phyloP scores from a whole-genome alignment of 2,329 filamentous ascomycete species.

The Boeremia exigua region DNA sequence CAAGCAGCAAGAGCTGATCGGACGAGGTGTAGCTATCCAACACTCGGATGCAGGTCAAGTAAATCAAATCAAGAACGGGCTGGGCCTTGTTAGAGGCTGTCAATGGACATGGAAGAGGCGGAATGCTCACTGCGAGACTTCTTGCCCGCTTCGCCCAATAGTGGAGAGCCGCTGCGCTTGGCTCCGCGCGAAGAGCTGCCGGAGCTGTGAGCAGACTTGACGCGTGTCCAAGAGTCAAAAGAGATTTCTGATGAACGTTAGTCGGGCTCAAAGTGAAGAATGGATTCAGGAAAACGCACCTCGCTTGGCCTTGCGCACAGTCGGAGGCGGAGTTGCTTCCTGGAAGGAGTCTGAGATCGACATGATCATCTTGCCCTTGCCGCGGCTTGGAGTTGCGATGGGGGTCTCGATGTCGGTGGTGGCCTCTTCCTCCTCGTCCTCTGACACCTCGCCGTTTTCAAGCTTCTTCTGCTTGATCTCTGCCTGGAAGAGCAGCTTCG shows the following conservation, averaged over 20 bases:
- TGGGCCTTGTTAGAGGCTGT: constrained; percentile 33
- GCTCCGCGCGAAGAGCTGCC: constrained; percentile 49
- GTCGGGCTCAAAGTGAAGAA: not conserved
- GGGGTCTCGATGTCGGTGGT: constrained; percentile 59
- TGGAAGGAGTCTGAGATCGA: constrained; percentile 59
- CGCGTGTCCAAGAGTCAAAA: constrained; percentile 73
- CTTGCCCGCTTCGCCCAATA: constrained; percentile 40
- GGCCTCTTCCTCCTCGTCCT: constrained; percentile 67
- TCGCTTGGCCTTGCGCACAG: constrained; percentile 66
- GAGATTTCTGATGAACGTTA: constrained; percentile 33
- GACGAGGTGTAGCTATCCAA: not conserved
- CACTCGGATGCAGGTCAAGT: not conserved
- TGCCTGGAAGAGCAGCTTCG: constrained; percentile 72
- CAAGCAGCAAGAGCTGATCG: not conserved
- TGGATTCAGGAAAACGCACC: constrained; percentile 49
- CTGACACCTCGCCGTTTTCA: constrained; percentile 49
- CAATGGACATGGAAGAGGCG: constrained; percentile 33
- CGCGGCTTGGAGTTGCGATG: constrained; percentile 37
- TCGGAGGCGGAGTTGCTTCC: constrained; percentile 60
- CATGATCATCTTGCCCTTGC: constrained; percentile 54
- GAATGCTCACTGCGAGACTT: constrained; percentile 22
- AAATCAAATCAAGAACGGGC: constrained; percentile 22
- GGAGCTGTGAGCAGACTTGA: constrained; percentile 57
- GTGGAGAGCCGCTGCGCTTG: constrained; percentile 43
- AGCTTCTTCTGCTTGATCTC: constrained; percentile 54